These are phyloP conservation scores for Sporisorium reilianum DNA, from an alignment of 1,284 basidiomycete genomes.

Conservation along the genomic window DNA sequence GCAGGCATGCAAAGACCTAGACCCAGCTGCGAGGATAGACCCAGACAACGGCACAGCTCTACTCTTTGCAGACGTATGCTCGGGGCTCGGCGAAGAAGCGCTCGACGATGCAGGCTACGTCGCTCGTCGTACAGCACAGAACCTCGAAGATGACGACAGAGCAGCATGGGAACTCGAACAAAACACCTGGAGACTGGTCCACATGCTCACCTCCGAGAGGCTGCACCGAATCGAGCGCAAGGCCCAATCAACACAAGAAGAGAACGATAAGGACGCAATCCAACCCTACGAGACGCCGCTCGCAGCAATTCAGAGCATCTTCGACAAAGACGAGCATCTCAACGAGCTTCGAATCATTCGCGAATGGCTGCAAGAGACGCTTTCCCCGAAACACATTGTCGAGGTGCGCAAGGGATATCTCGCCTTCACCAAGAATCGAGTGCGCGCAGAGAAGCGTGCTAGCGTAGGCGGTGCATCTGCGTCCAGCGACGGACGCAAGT, in stretches of 20 bases:
- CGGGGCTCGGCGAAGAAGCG: slow-evolving; percentile 33
- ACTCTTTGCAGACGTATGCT: slow-evolving; percentile 59
- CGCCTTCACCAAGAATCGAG: slow-evolving; percentile 65
- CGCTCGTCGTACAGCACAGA: slow-evolving; percentile 23
- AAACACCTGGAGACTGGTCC: slow-evolving; percentile 60
- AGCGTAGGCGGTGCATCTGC: slow-evolving; percentile 28
- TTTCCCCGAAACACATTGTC: slow-evolving; percentile 55
- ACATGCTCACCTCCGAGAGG: slow-evolving; percentile 50
- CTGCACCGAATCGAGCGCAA: slow-evolving; percentile 48
- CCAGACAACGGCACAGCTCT: slow-evolving; percentile 54
- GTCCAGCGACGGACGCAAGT: slow-evolving; percentile 26
- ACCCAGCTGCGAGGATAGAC: slow-evolving; percentile 47
- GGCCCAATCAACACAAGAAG: slow-evolving; percentile 27
- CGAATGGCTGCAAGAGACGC: slow-evolving; percentile 66
- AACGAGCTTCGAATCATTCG: slow-evolving; percentile 66
- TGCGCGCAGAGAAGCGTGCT: slow-evolving; percentile 61
- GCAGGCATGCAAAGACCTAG: slow-evolving; percentile 49
- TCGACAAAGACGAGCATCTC: slow-evolving; percentile 55
- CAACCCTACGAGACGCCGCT: slow-evolving; percentile 64
- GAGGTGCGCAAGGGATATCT: slow-evolving; percentile 68
- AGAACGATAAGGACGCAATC: slow-evolving; percentile 5
- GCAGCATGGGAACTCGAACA: slow-evolving; percentile 58
- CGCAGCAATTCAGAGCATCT: slow-evolving; percentile 60
- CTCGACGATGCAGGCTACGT: slow-evolving; percentile 51
- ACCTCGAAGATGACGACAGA: slow-evolving; percentile 44